phyloP scores from a whole-genome alignment of 2,329 filamentous ascomycete genomes.

The Diaporthe helianthi region DNA sequence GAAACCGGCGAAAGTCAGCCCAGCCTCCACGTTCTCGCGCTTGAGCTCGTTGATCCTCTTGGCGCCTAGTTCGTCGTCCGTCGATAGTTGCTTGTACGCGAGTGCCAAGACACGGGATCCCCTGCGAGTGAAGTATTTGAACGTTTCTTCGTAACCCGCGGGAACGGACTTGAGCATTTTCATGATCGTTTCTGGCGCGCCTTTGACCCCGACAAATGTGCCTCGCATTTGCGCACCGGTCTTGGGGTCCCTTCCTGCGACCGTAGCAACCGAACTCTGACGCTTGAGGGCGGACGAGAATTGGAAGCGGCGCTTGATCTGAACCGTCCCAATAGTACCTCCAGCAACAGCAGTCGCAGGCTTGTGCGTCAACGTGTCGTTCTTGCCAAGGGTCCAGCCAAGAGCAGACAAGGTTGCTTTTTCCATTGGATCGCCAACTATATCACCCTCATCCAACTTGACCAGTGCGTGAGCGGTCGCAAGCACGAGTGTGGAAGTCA shows the following conservation, averaged over 20 bases:
- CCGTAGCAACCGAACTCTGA: constrained; percentile 90
- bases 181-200: constrained; percentile 94
- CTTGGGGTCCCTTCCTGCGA: constrained; percentile 73
- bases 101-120: constrained; percentile 93
- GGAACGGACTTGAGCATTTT: constrained; percentile 88
- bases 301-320: constrained; percentile 96
- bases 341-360: constrained; percentile 53
- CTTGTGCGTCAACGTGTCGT: constrained; percentile 82
- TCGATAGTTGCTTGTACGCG: constrained; percentile 89
- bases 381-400: constrained; percentile 90
- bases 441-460: constrained; percentile 94
- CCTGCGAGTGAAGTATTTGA: constrained; percentile 96
- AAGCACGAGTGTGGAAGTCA: constrained; percentile 90
- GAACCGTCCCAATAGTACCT: constrained; percentile 75
- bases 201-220: constrained; percentile 95
- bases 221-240: constrained; percentile 79
- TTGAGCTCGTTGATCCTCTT: constrained; percentile 91
- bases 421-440: constrained; percentile 98
- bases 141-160: constrained; percentile 93
- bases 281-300: constrained; percentile 97
- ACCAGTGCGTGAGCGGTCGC: constrained; percentile 95
- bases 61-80: constrained; percentile 81
- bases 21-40: constrained; percentile 87
- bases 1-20: constrained; percentile 91
- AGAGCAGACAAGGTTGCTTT: constrained; percentile 91